Conservation (phyloP, 2,329 filamentous ascomycete species). For the Beauveria medogensis region DNA sequence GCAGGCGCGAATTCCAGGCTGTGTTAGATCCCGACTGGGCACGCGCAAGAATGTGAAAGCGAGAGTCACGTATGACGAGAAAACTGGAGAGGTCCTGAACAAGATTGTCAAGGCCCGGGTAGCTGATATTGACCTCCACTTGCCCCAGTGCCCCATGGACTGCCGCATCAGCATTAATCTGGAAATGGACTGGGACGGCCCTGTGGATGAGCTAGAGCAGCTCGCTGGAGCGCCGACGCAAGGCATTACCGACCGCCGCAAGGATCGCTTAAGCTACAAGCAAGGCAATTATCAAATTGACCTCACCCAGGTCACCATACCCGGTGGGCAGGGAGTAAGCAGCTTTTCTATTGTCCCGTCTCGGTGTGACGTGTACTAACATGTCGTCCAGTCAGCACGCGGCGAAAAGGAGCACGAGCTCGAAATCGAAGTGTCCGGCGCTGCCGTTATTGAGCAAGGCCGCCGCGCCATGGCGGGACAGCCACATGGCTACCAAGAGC, state of each 20-base stretch:
- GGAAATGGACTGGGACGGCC: slow-evolving; percentile 78
- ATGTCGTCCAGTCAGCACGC: slow-evolving; percentile 20
- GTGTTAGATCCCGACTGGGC: slow-evolving; percentile 51
- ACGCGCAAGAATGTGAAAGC: slow-evolving; percentile 35
- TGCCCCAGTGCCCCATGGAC: slow-evolving; percentile 71
- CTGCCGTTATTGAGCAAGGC: slow-evolving; percentile 58
- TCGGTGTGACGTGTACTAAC: slow-evolving; percentile 9
- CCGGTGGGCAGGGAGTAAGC: slow-evolving; percentile 30
- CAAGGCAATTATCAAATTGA: slow-evolving; percentile 87
- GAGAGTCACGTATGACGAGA: slow-evolving; percentile 69
- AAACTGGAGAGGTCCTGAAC: slow-evolving; percentile 59
- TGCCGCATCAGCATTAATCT: slow-evolving; percentile 92
- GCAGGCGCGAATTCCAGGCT: slow-evolving; percentile 53
- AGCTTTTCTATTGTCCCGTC: background rate
- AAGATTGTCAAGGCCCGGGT: slow-evolving; percentile 91
- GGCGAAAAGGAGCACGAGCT: slow-evolving; percentile 67
- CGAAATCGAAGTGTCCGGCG: slow-evolving; percentile 66
- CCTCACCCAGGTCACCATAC: slow-evolving; percentile 75
- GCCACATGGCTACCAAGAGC: slow-evolving; percentile 53
- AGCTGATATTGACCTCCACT: slow-evolving; percentile 78
- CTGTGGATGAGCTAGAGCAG: slow-evolving; percentile 48
- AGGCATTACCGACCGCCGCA: slow-evolving; percentile 57
- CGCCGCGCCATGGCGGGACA: slow-evolving; percentile 41
- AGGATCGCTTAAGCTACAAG: slow-evolving; percentile 85
- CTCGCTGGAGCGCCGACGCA: slow-evolving; percentile 27